Evolutionary conservation across 306 rosid genomes (phyloP).

Genomic region (Trifolium subterraneum): DNA sequence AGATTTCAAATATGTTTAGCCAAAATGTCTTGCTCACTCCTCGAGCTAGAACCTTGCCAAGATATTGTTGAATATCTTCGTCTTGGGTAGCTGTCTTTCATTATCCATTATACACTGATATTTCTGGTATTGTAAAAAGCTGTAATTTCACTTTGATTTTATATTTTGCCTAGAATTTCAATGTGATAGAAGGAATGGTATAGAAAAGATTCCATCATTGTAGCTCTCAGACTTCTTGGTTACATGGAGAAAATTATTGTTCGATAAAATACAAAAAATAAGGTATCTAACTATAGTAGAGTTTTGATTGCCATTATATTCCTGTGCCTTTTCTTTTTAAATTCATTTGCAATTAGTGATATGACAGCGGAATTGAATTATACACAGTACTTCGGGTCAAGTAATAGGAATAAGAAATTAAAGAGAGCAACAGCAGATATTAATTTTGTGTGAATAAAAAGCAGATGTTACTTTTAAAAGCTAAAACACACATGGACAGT

Average conservation of each 20-base stretch:
- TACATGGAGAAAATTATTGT: constrained; percentile 3
- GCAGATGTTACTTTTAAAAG: background rate
- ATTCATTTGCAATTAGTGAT: constrained; percentile 1
- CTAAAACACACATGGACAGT: background rate
- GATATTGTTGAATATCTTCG: constrained; percentile 59
- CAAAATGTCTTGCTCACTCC: constrained; percentile 48
- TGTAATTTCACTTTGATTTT: constrained; percentile 23
- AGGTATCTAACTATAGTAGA: background rate
- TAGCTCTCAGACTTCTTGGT: constrained; percentile 20
- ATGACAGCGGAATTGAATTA: background rate
- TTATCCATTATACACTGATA: background rate
- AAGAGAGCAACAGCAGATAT: background rate
- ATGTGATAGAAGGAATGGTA: constrained; percentile 18
- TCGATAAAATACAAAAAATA: constrained; percentile 13
- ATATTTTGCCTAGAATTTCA: constrained; percentile 34
- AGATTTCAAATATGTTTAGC: constrained; percentile 59
- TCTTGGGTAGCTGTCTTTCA: constrained; percentile 3
- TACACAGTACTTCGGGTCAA: background rate
- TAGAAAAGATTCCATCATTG: constrained; percentile 26
- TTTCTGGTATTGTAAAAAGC: constrained; percentile 42
- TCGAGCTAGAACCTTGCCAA: constrained; percentile 52
- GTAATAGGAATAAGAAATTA: background rate
- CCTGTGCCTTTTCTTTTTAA: background rate
- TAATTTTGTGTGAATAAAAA: background rate
- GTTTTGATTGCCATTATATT: constrained; percentile 6